Evolutionary conservation across 169 alveolate genomes (phyloP).

Genomic region (Plasmodium vinckei): DNA sequence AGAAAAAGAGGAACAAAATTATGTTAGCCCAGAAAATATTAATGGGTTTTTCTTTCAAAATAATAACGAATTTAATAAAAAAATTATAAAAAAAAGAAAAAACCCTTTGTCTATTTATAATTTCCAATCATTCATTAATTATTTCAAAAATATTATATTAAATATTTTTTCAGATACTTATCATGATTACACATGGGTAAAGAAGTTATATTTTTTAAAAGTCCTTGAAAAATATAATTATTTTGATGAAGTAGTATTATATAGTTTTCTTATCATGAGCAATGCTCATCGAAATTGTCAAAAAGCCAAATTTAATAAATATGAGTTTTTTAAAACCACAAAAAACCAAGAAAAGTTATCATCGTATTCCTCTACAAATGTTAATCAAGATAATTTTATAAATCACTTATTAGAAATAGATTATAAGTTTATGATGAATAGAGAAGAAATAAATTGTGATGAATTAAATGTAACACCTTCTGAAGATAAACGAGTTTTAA

Average conservation of each 20-base stretch:
- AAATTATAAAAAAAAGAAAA: conserved; percentile 60
- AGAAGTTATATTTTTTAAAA: conserved; percentile 26
- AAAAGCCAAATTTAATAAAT: background rate
- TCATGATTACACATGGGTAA: conserved; percentile 45
- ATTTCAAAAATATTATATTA: conserved; percentile 35
- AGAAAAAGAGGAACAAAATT: conserved; percentile 46
- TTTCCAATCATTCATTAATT: conserved; percentile 26
- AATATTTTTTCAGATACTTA: conserved; percentile 34
- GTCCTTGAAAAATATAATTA: conserved; percentile 28
- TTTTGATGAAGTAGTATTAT: background rate
- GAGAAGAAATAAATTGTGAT: conserved; percentile 13
- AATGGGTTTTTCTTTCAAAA: conserved; percentile 60
- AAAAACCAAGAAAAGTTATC: background rate
- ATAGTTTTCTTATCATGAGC: background rate
- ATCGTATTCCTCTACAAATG: background rate
- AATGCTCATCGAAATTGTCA: background rate
- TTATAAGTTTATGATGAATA: conserved; percentile 38
- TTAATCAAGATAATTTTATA: conserved; percentile 10
- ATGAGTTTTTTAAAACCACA: conserved; percentile 29
- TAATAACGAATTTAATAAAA: conserved; percentile 51
- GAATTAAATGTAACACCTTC: conserved; percentile 12
- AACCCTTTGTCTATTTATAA: conserved; percentile 14
- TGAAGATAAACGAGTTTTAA: conserved; percentile 28
- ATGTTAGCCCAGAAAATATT: conserved; percentile 24
- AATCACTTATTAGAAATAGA: conserved; percentile 21